phyloP scores from a whole-genome alignment of 2,329 filamentous ascomycete genomes.

The Lecanosticta acicola region DNA sequence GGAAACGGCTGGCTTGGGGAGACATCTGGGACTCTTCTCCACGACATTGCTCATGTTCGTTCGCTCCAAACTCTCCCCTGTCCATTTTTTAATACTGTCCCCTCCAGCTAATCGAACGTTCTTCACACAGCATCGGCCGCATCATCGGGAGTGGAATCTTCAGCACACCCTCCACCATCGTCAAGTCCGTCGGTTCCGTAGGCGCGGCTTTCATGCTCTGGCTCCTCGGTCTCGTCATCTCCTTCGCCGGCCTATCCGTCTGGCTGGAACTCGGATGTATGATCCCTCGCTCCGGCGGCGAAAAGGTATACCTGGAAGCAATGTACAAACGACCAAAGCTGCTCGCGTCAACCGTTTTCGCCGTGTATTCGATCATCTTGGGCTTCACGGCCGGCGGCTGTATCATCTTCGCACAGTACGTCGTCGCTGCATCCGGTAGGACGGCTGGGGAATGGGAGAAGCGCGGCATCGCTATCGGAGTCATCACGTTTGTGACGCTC shows the following conservation, averaged over 20 bases:
- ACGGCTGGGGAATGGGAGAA: constrained; percentile 54
- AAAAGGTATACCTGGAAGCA: constrained; percentile 64
- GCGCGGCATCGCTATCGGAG: constrained; percentile 60
- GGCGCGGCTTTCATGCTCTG: constrained; percentile 60
- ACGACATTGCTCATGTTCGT: constrained; percentile 13
- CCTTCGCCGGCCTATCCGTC: constrained; percentile 49
- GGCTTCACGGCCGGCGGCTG: constrained; percentile 63
- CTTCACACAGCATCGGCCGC: constrained; percentile 5
- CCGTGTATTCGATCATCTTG: constrained; percentile 56
- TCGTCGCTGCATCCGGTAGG: constrained; percentile 52
- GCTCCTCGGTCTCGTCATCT: constrained; percentile 57
- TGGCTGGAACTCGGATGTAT: constrained; percentile 59
- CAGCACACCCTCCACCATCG: constrained; percentile 50
- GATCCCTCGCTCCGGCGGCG: constrained; percentile 59
- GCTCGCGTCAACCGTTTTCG: constrained; percentile 59
- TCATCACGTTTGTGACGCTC: constrained; percentile 39
- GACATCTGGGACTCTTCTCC: constrained; percentile 15
- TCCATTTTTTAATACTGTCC: background rate
- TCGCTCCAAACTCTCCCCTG: background rate
- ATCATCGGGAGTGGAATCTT: constrained; percentile 16
- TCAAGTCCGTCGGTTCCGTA: constrained; percentile 55
- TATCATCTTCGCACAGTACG: constrained; percentile 53
- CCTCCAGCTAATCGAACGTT: background rate
- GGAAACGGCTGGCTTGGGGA: constrained; percentile 11
- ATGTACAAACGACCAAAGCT: constrained; percentile 59